phyloP scores from a whole-genome alignment of 768 basidiomycete genomes.

The Leucocoprinus birnbaumii region DNA sequence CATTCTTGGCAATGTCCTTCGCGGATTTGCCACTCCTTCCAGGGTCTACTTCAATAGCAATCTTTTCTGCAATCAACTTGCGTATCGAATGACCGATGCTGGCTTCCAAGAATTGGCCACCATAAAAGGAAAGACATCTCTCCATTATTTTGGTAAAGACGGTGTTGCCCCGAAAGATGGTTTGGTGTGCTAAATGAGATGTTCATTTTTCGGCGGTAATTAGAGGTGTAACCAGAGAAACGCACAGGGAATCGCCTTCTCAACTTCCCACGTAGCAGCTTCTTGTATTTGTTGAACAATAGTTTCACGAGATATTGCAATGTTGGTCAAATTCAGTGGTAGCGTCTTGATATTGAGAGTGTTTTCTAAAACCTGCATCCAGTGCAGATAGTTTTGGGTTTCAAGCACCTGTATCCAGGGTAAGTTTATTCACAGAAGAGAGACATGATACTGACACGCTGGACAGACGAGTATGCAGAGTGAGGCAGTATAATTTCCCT shows the following conservation, averaged over 20 bases:
- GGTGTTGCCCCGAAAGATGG: conserved; percentile 70
- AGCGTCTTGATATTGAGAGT: conserved; percentile 65
- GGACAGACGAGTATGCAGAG: conserved; percentile 55
- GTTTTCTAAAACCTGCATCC: conserved; percentile 69
- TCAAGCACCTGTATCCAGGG: conserved; percentile 16
- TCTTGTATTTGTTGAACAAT: conserved; percentile 69
- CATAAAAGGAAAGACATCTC: conserved; percentile 77
- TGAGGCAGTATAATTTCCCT: conserved; percentile 82
- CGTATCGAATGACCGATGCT: conserved; percentile 74
- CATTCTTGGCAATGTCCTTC: conserved; percentile 64
- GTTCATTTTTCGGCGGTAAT: background rate
- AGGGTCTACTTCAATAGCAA: conserved; percentile 83
- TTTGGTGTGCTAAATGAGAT: conserved; percentile 65
- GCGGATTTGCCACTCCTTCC: conserved; percentile 56
- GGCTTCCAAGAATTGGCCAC: conserved; percentile 75
- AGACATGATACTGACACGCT: conserved; percentile 42
- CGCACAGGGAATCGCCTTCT: conserved; percentile 60
- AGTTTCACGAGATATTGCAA: conserved; percentile 65
- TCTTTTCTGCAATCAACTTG: conserved; percentile 65
- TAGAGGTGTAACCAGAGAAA: background rate
- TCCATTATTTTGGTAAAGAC: conserved; percentile 75
- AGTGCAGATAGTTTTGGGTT: conserved; percentile 66
- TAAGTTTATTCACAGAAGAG: background rate
- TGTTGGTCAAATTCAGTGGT: conserved; percentile 58
- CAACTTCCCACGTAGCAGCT: conserved; percentile 68